Percentiles rank a stretch among this genome's conserved stretches.
Conservation (phyloP, 2,329 filamentous ascomycete species). For the Rhinocladiella similis region DNA sequence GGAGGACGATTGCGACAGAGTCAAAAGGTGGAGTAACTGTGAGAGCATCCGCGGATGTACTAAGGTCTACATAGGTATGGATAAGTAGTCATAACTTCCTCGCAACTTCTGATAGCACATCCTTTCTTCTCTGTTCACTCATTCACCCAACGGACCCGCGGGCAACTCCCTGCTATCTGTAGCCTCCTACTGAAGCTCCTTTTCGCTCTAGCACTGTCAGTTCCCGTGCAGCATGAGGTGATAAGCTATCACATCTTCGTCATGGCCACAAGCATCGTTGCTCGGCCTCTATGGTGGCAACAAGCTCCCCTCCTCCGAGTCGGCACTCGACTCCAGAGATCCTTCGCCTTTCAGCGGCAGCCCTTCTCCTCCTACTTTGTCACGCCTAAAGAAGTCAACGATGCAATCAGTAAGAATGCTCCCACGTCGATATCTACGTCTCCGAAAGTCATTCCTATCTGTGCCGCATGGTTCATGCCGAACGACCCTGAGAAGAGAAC, state of each 20-base stretch:
- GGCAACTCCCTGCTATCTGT: too few species aligned
- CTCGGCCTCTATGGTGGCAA: conserved; percentile 10
- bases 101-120: too few species aligned
- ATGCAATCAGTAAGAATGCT: conserved; percentile 79
- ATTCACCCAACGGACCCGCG: too few species aligned
- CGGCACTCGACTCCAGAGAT: conserved; percentile 31
- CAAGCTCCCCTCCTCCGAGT: conserved; percentile 15
- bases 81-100: too few species aligned
- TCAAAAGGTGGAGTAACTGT: conserved; percentile 1
- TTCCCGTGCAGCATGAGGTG: neutral
- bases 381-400: conserved; percentile 76
- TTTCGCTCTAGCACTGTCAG: too few species aligned
- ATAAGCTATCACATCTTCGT: neutral
- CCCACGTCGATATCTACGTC: conserved; percentile 76
- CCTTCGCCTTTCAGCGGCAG: conserved; percentile 37
- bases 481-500: conserved; percentile 75
- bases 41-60: too few species aligned
- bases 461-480: conserved; percentile 93
- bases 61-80: too few species aligned
- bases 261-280: conserved; percentile 6
- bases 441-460: conserved; percentile 82
- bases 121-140: too few species aligned
- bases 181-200: too few species aligned
- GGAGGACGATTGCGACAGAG: neutral
- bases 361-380: conserved; percentile 79